Evolutionary conservation across 371 early-diverging fungal species (phyloP), one percentile per base, ranked within the genome.

Genomic region (Saksenaea oblongispora): DNA sequence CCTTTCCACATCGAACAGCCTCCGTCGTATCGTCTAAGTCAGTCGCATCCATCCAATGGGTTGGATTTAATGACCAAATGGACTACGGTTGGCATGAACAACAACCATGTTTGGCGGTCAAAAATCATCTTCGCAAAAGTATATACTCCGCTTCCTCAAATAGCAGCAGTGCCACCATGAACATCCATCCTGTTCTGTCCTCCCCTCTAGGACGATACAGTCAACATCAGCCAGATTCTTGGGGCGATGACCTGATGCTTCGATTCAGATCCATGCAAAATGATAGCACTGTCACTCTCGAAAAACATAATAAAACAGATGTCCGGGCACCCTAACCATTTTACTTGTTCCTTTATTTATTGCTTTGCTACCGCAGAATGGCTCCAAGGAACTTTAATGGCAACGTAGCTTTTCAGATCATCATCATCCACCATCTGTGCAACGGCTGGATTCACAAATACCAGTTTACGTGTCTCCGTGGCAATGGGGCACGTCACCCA

Each of bases 401-500:
- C 66, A 39, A 54, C 37, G 35, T 69, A 69, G 27, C 61, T 58
- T 37, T 62, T 42, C 55, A 69, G 18, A 0, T 65, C 62, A 17
- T 61, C 35, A 44, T 70, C 71, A 53, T 70, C 71, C 4, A 71
- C 71, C 15, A 64, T 58, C 17, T 41, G 54, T 34, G 35, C n/a
- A 26, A 13, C 55, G 24, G 34, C 15, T 35, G 62, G 56, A 42
- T 59, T 59, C 14, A 34, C 26, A 59, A 59, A 58, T 11, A 62
- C 54, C 41, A 62, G 14, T 35, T 39, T 61, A 59, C 73, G 59
- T 22, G 72, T 72, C 63, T 84, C 83, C 9, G 72, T 69, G 3
- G 69, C 76, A 39, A 73, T 67, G 11, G 78, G 81, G 56, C 83
- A 78, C 24, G 73, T 71, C 15, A 76, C 72, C 72, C 73, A 75